Percentiles rank a stretch among this genome's conserved stretches.
phyloP scores from a whole-genome alignment of 768 basidiomycete genomes.

The Sporobolomyces phaffii region DNA sequence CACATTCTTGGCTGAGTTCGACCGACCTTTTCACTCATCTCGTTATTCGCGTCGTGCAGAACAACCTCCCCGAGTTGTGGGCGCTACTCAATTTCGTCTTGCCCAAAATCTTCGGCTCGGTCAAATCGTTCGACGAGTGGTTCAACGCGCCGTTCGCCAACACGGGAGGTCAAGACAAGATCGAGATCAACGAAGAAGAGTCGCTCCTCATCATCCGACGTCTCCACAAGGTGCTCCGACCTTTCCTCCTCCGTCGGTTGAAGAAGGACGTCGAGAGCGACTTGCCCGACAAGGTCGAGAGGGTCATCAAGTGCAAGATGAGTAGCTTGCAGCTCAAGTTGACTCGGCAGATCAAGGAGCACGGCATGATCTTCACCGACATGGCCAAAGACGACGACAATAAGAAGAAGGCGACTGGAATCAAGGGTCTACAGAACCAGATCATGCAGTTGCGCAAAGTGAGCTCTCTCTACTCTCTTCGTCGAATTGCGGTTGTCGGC shows the following conservation, averaged over 20 bases:
- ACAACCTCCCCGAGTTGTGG: constrained; percentile 94
- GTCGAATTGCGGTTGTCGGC: background rate
- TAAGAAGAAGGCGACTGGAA: constrained; percentile 64
- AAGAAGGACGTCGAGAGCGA: constrained; percentile 88
- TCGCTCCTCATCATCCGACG: constrained; percentile 93
- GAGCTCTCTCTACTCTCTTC: constrained; percentile 46
- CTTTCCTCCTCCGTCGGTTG: constrained; percentile 85
- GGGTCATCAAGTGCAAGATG: constrained; percentile 67
- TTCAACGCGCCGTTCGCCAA: constrained; percentile 99
- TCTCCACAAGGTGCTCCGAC: constrained; percentile 71
- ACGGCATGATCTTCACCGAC: constrained; percentile 61
- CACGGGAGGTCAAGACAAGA: constrained; percentile 95
- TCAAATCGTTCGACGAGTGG: constrained; percentile 99
- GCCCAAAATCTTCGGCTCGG: constrained; percentile 97
- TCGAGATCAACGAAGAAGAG: constrained; percentile 99
- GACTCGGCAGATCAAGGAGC: constrained; percentile 51
- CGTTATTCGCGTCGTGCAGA: constrained; percentile 62
- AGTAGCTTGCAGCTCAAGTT: constrained; percentile 58
- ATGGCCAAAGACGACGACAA: constrained; percentile 33
- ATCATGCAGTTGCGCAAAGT: constrained; percentile 98
- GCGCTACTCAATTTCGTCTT: constrained; percentile 92
- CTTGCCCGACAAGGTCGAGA: constrained; percentile 62
- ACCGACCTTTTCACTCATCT: background rate
- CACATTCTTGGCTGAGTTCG: background rate
- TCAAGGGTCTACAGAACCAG: constrained; percentile 87